phyloP scores from a whole-genome alignment of 768 basidiomycete species.

The Galerina marginata region DNA sequence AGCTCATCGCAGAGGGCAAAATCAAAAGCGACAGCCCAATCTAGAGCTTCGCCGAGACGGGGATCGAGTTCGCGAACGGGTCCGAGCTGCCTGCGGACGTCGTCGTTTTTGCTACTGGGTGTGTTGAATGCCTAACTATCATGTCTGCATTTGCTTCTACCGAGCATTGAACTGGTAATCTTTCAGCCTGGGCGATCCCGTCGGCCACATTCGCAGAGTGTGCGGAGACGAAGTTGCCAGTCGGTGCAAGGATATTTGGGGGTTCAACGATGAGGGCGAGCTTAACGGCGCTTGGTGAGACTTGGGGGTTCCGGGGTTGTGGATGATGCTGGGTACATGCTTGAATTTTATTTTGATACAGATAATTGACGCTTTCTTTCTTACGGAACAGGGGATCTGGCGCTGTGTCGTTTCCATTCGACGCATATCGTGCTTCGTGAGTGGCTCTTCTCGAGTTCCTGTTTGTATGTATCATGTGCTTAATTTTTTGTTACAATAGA shows the following conservation, averaged over 20 bases:
- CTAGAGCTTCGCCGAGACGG: slow-evolving; percentile 45
- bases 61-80: slow-evolving; percentile 55
- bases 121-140: slow-evolving; percentile 20
- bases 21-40: slow-evolving; percentile 68
- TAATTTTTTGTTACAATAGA: slow-evolving; percentile 42
- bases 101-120: slow-evolving; percentile 66
- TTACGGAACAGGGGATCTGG: slow-evolving; percentile 52
- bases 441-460: slow-evolving; percentile 22
- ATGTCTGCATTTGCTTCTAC: background rate
- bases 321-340: slow-evolving; percentile 53
- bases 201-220: slow-evolving; percentile 33
- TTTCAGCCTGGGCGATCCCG: slow-evolving; percentile 50
- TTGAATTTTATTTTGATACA: background rate
- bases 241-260: slow-evolving; percentile 55
- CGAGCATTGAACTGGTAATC: too few species aligned
- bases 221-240: slow-evolving; percentile 30
- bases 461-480: background rate
- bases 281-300: slow-evolving; percentile 42
- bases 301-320: slow-evolving; percentile 56
- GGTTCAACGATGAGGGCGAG: slow-evolving; percentile 70
- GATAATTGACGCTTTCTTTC: background rate
- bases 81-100: slow-evolving; percentile 56
- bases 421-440: slow-evolving; percentile 70
- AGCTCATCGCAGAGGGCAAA: slow-evolving; percentile 67
- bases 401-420: slow-evolving; percentile 68